Conservation (phyloP, 2,329 filamentous ascomycete species). For the Hypoxylon sp. region DNA sequence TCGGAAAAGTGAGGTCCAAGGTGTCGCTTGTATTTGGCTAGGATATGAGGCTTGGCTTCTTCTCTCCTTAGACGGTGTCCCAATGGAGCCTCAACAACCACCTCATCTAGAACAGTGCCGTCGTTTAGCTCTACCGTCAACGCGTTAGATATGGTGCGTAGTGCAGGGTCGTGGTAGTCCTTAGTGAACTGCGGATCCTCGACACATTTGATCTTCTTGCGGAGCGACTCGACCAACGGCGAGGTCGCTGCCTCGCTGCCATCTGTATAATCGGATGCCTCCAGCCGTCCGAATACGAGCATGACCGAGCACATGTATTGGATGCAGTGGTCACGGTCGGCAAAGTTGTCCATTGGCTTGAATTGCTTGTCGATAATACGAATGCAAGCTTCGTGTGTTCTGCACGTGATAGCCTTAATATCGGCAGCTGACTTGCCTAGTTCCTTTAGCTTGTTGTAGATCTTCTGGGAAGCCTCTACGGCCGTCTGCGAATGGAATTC, state of each 20-base stretch:
- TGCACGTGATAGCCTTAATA: constrained; percentile 93
- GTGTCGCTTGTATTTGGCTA: constrained; percentile 96
- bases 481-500: constrained; percentile 99
- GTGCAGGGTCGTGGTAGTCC: constrained; percentile 94
- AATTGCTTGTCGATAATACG: constrained; percentile 99
- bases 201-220: constrained; percentile 94
- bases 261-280: constrained; percentile 94
- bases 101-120: constrained; percentile 90
- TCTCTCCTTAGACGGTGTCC: constrained; percentile 92
- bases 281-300: constrained; percentile 94
- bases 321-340: constrained; percentile 98
- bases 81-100: constrained; percentile 92
- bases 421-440: constrained; percentile 93
- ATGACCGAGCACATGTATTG: constrained; percentile 99
- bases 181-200: constrained; percentile 95
- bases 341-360: constrained; percentile 99
- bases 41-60: constrained; percentile 97
- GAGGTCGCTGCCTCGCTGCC: constrained; percentile 93
- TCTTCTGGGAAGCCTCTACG: constrained; percentile 91
- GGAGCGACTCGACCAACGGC: constrained; percentile 88
- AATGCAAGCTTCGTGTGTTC: constrained; percentile 97
- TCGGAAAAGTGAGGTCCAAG: constrained; percentile 85
- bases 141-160: constrained; percentile 97
- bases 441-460: constrained; percentile 85
- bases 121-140: constrained; percentile 95